Evolutionary conservation across 495 filamentous ascomycete species (phyloP), one percentile per base, ranked within the genome.

Genomic region (Cryomyces antarcticus): DNA sequence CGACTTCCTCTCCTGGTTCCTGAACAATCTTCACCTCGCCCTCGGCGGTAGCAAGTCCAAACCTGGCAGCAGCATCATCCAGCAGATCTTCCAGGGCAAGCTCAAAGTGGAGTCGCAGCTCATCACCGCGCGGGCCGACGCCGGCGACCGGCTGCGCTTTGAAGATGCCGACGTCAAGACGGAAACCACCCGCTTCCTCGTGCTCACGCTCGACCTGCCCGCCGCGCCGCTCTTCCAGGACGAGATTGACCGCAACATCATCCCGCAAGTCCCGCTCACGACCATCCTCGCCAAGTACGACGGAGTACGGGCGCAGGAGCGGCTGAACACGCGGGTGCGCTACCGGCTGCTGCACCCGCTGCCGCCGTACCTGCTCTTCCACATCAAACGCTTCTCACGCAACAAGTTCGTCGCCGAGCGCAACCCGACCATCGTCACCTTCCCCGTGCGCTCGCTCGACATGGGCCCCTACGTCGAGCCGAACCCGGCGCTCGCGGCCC

Each of bases 361-460:
- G 0, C 89, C 89, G 0, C 92, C 87, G 1, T 96, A 78, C 52
- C 71, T 97, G 12, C 66, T 92, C 31, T 88, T 97, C 64, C 87
- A 96, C 62, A 77, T 99, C 67, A 96, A 96, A 61, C 82, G 89
- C 35, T 99, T 99, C 71, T 80, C 74, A 52, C 73, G 77, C 45
- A 99, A 99, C 66, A 88, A 93, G 49, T 96, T 96, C 58, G 83
- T 96, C 29, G 54, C 76, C 4, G 92, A 99, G 61, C 80, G 89
- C 31, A 99, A 96, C 60, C 89, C 87, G 4, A 96, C 92, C 0
- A 99, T 99, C 55, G 89, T 99, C 43, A 95, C 87, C 6, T 95
- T 96, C 62, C 80, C 82, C 44, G 73, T 77, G 4, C 70, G 78
- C 44, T 76, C 73, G 28, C 72, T 99, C 11, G 84, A 99, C 54